phyloP scores from a whole-genome alignment of 1,139 yeast species.

The Blastobotrys persicus region DNA sequence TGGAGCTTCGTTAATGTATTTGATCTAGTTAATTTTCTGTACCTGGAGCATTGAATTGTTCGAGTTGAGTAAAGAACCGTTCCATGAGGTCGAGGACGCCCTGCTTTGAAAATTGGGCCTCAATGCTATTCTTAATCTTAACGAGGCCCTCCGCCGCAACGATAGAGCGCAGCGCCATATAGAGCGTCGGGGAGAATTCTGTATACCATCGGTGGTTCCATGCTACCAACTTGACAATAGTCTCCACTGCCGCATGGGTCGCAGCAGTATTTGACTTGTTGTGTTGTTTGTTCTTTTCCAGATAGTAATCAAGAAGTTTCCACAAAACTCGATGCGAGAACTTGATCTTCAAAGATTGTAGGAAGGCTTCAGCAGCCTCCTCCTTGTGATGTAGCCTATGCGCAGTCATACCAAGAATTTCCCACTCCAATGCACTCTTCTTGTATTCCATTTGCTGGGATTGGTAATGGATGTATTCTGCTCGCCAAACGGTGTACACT shows the following conservation, averaged over 20 bases:
- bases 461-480: constrained; percentile 77
- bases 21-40: constrained; percentile 10
- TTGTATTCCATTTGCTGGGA: constrained; percentile 71
- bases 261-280: constrained; percentile 24
- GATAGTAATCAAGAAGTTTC: constrained; percentile 67
- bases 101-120: constrained; percentile 65
- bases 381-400: constrained; percentile 72
- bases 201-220: constrained; percentile 99
- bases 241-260: constrained; percentile 55
- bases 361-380: constrained; percentile 78
- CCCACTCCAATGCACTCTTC: constrained; percentile 92
- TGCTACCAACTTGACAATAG: constrained; percentile 72
- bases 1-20: not conserved
- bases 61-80: constrained; percentile 50
- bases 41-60: constrained; percentile 41
- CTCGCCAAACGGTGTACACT: constrained; percentile 87
- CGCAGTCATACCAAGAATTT: constrained; percentile 79
- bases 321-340: constrained; percentile 81
- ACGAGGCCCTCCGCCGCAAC: constrained; percentile 76
- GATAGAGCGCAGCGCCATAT: constrained; percentile 54
- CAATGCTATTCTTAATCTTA: constrained; percentile 72
- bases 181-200: constrained; percentile 73
- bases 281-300: constrained; percentile 26
- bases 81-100: constrained; percentile 63
- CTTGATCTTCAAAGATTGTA: constrained; percentile 69